Evolutionary conservation across 768 basidiomycete species (phyloP), one percentile per base, ranked within the genome.

Genomic region (Mrakia blollopis): DNA sequence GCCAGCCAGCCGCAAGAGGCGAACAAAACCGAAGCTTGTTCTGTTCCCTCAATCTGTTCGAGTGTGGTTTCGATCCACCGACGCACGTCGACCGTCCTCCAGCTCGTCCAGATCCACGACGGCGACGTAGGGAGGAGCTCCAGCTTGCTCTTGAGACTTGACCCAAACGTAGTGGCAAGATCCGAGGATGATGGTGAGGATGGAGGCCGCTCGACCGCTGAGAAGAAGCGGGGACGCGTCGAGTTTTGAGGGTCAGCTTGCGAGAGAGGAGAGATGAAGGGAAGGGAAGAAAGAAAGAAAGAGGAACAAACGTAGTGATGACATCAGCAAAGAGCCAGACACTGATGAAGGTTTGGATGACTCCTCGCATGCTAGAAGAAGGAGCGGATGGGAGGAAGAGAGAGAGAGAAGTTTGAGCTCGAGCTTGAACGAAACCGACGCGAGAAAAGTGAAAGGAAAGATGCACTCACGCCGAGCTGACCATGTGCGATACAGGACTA

Each of bases 401-500:
- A 41, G 39, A 25, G 35, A 3, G 65, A n/a, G n/a, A n/a, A 65
- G 30, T 25, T 41, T 21, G 47, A 50, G 47, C 47, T 50, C 47
- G 47, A 50, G 47, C 47, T 50, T 18, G 47, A 50, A 50, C 47
- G 47, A 13, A 37, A 35, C 0, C 30, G 65, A 25, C 28, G 25
- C 41, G 41, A 35, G 32, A n/a, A 65, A 65, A 65, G 9, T 32
- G 21, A 4, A 30, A 35, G 65, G 41, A 10, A 28, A 44, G 44
- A 8, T 37, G 35, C 0, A 37, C 35, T 67, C 65, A 57, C 25
- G 96, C 95, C 16, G 94, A 94, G 5, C 93, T 95, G 37, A 97
- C 86, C 95, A 98, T 98, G 83, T 98, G 95, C 3, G 95, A 95
- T 82, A 98, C 94, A 21, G 95, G 95, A 0, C 94, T 96, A 11